Conservation (phyloP, 2,329 filamentous ascomycete genomes). For the Sporothrix phasma region DNA sequence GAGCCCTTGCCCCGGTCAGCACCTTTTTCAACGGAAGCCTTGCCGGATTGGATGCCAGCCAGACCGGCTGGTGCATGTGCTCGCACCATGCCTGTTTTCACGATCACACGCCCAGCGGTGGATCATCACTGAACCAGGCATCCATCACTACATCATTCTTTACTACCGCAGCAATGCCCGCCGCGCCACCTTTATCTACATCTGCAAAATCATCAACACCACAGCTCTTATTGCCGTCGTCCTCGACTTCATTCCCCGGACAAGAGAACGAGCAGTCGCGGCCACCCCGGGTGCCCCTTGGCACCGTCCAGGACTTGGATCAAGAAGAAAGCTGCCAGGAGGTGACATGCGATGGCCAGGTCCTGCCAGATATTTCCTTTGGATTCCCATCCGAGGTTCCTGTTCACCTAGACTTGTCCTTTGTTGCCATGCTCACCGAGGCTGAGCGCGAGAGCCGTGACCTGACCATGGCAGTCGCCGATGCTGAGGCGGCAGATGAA, state of each 20-base stretch:
- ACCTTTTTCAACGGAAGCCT: constrained; percentile 19
- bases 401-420: constrained; percentile 26
- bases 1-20: constrained; percentile 14
- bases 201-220: constrained; percentile 10
- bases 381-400: constrained; percentile 24
- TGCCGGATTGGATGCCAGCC: constrained; percentile 4
- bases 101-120: constrained; percentile 33
- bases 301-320: constrained; percentile 37
- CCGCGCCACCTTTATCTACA: not conserved
- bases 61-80: constrained; percentile 50
- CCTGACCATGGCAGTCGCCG: not conserved
- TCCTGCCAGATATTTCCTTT: constrained; percentile 21
- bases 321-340: not conserved
- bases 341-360: not conserved
- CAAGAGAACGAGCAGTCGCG: constrained; percentile 46
- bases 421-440: constrained; percentile 5
- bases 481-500: not conserved
- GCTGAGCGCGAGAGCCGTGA: not conserved
- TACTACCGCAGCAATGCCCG: not conserved
- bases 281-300: constrained; percentile 40
- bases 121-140: constrained; percentile 20
- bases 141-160: constrained; percentile 14
- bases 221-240: constrained; percentile 21
- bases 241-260: constrained; percentile 22
- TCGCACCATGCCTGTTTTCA: constrained; percentile 54